phyloP scores from a whole-genome alignment of 345 rosid genomes.

The Noccaea bulbosa region DNA sequence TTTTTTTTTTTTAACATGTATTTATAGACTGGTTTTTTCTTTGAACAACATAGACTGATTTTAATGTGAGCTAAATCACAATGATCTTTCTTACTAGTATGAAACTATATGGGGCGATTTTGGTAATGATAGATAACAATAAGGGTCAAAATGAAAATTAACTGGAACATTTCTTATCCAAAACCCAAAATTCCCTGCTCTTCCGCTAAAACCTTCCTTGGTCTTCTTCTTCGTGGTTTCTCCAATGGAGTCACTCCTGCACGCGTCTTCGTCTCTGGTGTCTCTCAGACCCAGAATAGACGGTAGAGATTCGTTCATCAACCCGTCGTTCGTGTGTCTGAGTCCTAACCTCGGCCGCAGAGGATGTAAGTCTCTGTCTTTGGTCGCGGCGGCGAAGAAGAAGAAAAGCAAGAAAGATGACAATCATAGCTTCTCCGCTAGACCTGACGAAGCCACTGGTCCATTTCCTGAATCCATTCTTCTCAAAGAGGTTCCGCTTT shows the following conservation, averaged over 20 bases:
- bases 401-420: slow-evolving; percentile 56
- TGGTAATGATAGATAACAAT: neutral
- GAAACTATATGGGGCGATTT: neutral
- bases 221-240: neutral
- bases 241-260: slow-evolving; percentile 62
- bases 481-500: slow-evolving; percentile 65
- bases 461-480: slow-evolving; percentile 87
- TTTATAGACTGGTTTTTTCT: no score
- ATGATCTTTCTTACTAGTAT: neutral
- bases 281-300: slow-evolving; percentile 31
- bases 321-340: slow-evolving; percentile 6
- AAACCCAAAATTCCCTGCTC: slow-evolving; percentile 8
- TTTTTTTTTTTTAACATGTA: no score
- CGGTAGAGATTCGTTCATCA: slow-evolving; percentile 37
- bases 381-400: slow-evolving; percentile 56
- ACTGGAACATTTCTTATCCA: slow-evolving; percentile 38
- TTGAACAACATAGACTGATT: no score
- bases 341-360: slow-evolving; percentile 41
- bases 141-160: slow-evolving; percentile 16
- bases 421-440: slow-evolving; percentile 56
- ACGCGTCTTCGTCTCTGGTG: slow-evolving; percentile 40
- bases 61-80: no score
- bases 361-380: slow-evolving; percentile 42
- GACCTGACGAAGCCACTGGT: slow-evolving; percentile 70
- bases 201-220: slow-evolving; percentile 22